phyloP scores from a whole-genome alignment of 2,329 filamentous ascomycete genomes.

The Paecilomyces sp. region DNA sequence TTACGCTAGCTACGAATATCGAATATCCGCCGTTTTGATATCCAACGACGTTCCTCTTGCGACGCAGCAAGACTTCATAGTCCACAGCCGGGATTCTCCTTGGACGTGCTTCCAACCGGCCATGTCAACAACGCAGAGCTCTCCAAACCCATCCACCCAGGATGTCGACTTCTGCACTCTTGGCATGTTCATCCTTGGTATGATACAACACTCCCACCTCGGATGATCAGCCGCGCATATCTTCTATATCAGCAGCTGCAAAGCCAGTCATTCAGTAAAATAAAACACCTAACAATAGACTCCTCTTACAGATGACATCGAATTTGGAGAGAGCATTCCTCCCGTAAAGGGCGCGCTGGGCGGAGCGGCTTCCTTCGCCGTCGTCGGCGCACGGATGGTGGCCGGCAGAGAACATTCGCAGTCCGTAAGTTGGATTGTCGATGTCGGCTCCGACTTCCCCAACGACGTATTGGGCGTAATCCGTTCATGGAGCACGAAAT shows the following conservation, averaged over 20 bases:
- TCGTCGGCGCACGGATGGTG: slow-evolving; percentile 81
- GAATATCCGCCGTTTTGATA: neutral
- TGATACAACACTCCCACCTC: slow-evolving; percentile 5
- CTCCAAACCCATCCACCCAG: neutral
- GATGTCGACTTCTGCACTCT: slow-evolving; percentile 52
- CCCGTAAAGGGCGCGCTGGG: slow-evolving; percentile 72
- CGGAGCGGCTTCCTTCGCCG: slow-evolving; percentile 79
- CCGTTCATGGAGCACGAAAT: slow-evolving; percentile 67
- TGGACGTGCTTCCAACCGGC: neutral
- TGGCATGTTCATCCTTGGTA: slow-evolving; percentile 60
- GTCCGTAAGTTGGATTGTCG: slow-evolving; percentile 81
- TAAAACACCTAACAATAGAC: neutral
- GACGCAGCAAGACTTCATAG: neutral
- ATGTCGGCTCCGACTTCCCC: slow-evolving; percentile 84
- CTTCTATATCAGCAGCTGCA: slow-evolving; percentile 2
- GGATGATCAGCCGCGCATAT: slow-evolving; percentile 5
- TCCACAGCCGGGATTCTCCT: neutral
- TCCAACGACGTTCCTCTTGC: neutral
- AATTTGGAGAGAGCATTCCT: slow-evolving; percentile 65
- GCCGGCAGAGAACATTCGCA: slow-evolving; percentile 61
- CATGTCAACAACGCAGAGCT: slow-evolving; percentile 11
- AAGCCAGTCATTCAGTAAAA: neutral
- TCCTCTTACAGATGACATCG: slow-evolving; percentile 70
- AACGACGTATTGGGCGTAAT: slow-evolving; percentile 56
- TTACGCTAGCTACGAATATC: slow-evolving; percentile 2